These are phyloP conservation scores for Laburnicola sp. DNA, from an alignment of 2,329 filamentous ascomycete species.

Conservation along the genomic window DNA sequence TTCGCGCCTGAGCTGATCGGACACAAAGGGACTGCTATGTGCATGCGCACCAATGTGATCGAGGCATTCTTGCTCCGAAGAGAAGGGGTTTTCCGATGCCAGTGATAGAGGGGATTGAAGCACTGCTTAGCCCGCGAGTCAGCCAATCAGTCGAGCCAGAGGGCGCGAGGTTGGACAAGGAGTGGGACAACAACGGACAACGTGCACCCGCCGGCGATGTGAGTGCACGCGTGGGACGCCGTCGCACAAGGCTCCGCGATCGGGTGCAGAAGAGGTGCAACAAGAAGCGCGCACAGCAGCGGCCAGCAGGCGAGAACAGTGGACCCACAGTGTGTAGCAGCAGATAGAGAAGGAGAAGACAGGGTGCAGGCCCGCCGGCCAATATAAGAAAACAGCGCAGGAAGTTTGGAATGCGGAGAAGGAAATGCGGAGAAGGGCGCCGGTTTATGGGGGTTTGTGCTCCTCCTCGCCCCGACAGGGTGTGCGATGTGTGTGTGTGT, in stretches of 20 bases:
- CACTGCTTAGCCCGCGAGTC: slow-evolving; percentile 48
- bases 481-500: slow-evolving; percentile 1
- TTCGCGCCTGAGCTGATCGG: slow-evolving; percentile 57
- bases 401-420: slow-evolving; percentile 37
- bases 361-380: slow-evolving; percentile 32
- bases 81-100: slow-evolving; percentile 49
- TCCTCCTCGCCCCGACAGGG: slow-evolving; percentile 24
- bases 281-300: slow-evolving; percentile 39
- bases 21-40: slow-evolving; percentile 51
- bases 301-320: slow-evolving; percentile 25
- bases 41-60: slow-evolving; percentile 51
- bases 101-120: slow-evolving; percentile 49
- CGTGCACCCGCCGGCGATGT: slow-evolving; percentile 37
- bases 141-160: slow-evolving; percentile 43
- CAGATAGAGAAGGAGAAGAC: slow-evolving; percentile 24
- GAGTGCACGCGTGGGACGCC: slow-evolving; percentile 34
- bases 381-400: slow-evolving; percentile 34
- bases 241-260: slow-evolving; percentile 44
- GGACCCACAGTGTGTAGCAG: slow-evolving; percentile 38
- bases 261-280: slow-evolving; percentile 31
- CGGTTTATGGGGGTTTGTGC: slow-evolving; percentile 35
- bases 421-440: slow-evolving; percentile 44
- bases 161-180: slow-evolving; percentile 36
- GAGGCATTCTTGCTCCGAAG: slow-evolving; percentile 51
- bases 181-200: slow-evolving; percentile 45